Conservation (phyloP, 73 alveolate species). For the Uronychia binucleata region DNA sequence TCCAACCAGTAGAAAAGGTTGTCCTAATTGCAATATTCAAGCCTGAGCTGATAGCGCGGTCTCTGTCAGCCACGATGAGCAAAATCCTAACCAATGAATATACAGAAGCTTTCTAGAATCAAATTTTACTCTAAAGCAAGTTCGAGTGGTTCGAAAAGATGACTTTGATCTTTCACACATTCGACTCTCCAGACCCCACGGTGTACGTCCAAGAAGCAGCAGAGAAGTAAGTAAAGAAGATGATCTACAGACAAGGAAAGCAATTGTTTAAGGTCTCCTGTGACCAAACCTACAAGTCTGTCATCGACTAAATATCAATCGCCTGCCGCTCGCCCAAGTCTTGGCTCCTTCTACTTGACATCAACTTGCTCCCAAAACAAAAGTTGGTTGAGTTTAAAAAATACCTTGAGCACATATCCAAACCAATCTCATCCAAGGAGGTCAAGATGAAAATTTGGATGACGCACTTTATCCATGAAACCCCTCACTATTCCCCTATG, state of each 20-base stretch:
- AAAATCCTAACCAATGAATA: neutral
- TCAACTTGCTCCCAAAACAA: neutral
- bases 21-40: neutral
- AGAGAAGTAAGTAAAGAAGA: neutral
- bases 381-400: too few relatives aligned
- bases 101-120: neutral
- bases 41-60: neutral
- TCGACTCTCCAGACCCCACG: neutral
- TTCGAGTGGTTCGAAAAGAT: neutral
- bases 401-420: too few relatives aligned
- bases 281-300: neutral
- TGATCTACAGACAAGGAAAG: neutral
- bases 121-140: neutral
- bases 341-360: neutral
- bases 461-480: neutral
- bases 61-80: neutral
- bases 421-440: too few relatives aligned
- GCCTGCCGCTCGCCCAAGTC: neutral
- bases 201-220: neutral
- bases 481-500: neutral
- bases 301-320: neutral
- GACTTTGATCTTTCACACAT: neutral
- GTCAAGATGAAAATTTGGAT: neutral
- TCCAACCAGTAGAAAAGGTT: neutral
- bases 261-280: neutral